Base-by-base conservation (phyloP, 2,329 filamentous ascomycete species). In the Pleomassaria siparia region DNA sequence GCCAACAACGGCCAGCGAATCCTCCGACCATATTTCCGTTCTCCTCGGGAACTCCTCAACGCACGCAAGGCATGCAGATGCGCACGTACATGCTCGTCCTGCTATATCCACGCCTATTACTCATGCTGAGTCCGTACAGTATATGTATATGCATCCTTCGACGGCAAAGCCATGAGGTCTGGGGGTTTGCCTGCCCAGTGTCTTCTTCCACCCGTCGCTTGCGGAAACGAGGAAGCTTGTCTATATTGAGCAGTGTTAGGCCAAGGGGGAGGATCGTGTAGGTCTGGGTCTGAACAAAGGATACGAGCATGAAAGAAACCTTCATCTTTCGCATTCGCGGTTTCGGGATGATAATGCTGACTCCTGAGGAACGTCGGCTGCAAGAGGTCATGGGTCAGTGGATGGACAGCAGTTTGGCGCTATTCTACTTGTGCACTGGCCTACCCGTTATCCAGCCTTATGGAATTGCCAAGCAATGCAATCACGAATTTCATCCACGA, bases 401-500 rank as follows among this genome's bases (percentile, higher is more conserved):
- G 8, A 9, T n/a, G 8, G 25, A 12, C 6, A 13, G 29, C 15
- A 18, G 9, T 35, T 24, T 22, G 8, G 18, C 35, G 18, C 35
- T 37, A 37, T 22, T 3, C 18, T 12, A 13, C 15, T 35, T 37
- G 10, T 4, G 35, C 8, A 3, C 12, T 37, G 24, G 35, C 13
- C 20, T 22, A 37, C n/a, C 35, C 20, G 35, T 20, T 10, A 22
- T n/a, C 12, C 35, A 37, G 35, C 35, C 35, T 15, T 37, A 37
- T 24, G 20, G 18, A 30, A 5, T 5, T 12, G 32, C 32, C 32
- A 35, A 35, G 32, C 4, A n/a, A 35, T 8, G 32, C 20, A 20
- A 37, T 37, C 35, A 37, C 35, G 35, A 37, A 37, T 37, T 37
- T 37, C 35, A 22, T 37, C 20, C 6, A 37, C 35, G n/a, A 22